Evolutionary conservation across 2,329 filamentous ascomycete species (phyloP).

Genomic region (Trichoderma afroharzianum): DNA sequence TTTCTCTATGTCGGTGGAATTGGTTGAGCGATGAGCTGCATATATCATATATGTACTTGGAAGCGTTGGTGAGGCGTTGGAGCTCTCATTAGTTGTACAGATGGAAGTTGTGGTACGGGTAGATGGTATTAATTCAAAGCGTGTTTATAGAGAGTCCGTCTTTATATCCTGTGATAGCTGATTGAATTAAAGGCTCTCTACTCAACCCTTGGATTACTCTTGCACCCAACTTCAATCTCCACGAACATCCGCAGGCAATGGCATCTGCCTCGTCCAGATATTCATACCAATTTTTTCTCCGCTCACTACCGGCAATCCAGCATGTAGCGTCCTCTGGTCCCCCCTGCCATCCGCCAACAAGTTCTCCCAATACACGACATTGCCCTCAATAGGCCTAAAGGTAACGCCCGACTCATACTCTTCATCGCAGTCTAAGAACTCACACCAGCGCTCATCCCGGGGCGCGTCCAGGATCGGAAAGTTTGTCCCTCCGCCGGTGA

Average conservation of each 20-base stretch:
- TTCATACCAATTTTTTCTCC: constrained; percentile 51
- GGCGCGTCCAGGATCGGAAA: constrained; percentile 43
- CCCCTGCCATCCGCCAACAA: constrained; percentile 38
- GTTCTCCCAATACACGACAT: constrained; percentile 49
- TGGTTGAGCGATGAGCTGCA: neutral
- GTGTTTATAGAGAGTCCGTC: neutral
- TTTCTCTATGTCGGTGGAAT: neutral
- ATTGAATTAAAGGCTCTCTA: neutral
- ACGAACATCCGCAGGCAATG: constrained; percentile 29
- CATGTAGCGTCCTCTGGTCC: constrained; percentile 44
- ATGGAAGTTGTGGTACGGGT: neutral
- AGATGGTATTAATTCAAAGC: neutral
- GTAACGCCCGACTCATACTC: constrained; percentile 45
- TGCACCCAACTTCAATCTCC: neutral
- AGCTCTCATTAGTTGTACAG: neutral
- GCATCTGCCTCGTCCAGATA: constrained; percentile 47
- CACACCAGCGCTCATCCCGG: constrained; percentile 39
- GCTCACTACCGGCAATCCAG: constrained; percentile 42
- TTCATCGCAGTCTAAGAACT: constrained; percentile 46
- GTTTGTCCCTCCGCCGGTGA: constrained; percentile 47
- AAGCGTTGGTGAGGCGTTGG: neutral
- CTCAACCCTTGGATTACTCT: neutral
- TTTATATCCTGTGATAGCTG: neutral
- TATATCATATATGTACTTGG: neutral
- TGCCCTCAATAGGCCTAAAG: constrained; percentile 45